Base-by-base conservation (phyloP, 139 green algal genomes). In the Haematococcus sp. region DNA sequence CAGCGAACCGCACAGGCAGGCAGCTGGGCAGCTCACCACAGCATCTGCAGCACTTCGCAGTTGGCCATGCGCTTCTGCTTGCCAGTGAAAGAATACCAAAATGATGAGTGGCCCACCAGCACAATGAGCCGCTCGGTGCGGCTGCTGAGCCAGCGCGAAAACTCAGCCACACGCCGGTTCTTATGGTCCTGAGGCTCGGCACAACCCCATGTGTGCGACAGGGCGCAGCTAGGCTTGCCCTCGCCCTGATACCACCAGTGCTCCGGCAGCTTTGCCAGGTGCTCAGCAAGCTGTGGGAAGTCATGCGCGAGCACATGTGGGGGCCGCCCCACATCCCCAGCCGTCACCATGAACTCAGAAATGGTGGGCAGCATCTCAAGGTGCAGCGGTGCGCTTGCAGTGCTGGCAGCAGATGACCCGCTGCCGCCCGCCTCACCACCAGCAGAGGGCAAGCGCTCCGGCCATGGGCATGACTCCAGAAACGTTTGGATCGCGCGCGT, bases 401-500 rank as follows among this genome's bases (percentile, higher is more conserved):
- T 61, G 22, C 54, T 61, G 54, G 40, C 40, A 7, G 40, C 40
- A 49, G 40, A 49, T 11, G 40, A 49, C 7, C 40, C 40, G 11
- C 40, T 49, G 40, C 40, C 40, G 11, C 40, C 40, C 40, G 40
- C 40, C 40, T 49, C 40, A 49, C 11, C 11, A 11, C 7, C 40
- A 19, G 40, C 40, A 22, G n/a, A 15, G 4, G 66, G 23, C 16
- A 72, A 68, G 27, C 75, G 68, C 60, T 74, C 54, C 1, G 70
- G 76, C 35, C 52, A 69, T 0, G 76, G 70, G 70, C 70, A 77
- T 49, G 63, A 33, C 27, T 63, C 33, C 70, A 81, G 22, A 43
- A 81, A 77, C 0, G 76, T 81, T 54, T 81, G 60, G 27, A 81
- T 68, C 60, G 76, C 63, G 17, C 76, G 76, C 2, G 76, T 74